Conservation (phyloP, 352 stramenopile species). For the Pythium utonaiense region DNA sequence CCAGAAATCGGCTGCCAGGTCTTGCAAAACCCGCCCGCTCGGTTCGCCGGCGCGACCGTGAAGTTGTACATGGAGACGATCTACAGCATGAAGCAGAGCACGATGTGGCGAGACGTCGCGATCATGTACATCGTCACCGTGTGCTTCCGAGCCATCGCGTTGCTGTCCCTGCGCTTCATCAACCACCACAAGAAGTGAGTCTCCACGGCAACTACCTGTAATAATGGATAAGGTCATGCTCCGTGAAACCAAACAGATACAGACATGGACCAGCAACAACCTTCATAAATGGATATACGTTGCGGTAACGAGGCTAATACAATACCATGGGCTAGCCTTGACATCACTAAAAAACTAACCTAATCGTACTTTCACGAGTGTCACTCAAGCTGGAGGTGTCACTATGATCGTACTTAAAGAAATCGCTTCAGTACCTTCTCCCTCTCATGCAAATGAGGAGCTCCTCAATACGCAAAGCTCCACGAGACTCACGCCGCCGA, state of each 20-base stretch:
- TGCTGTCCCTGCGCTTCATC: constrained; percentile 42
- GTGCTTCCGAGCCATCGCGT: constrained; percentile 28
- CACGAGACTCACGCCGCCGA: background rate
- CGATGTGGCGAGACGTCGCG: constrained; percentile 35
- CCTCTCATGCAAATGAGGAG: no score
- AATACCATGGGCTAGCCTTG: no score
- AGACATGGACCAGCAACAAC: no score
- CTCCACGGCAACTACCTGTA: background rate
- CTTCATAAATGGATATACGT: no score
- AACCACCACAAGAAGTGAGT: constrained; percentile 28
- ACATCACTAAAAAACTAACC: no score
- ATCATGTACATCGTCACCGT: constrained; percentile 34
- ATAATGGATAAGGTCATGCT: constrained; percentile 11
- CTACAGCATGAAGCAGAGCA: constrained; percentile 51
- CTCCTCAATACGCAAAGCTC: no score
- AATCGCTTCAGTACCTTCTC: no score
- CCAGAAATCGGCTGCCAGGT: background rate
- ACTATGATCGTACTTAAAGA: no score
- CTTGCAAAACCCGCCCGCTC: constrained; percentile 19
- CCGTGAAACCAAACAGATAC: no score
- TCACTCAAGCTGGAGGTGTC: no score
- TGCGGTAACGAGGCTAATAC: no score
- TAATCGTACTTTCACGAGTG: no score
- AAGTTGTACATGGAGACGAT: constrained; percentile 44
- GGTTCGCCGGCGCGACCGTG: constrained; percentile 30